Evolutionary conservation across 768 basidiomycete species (phyloP), one percentile per base, ranked within the genome.

Genomic region (Fomitopsis pulvina): DNA sequence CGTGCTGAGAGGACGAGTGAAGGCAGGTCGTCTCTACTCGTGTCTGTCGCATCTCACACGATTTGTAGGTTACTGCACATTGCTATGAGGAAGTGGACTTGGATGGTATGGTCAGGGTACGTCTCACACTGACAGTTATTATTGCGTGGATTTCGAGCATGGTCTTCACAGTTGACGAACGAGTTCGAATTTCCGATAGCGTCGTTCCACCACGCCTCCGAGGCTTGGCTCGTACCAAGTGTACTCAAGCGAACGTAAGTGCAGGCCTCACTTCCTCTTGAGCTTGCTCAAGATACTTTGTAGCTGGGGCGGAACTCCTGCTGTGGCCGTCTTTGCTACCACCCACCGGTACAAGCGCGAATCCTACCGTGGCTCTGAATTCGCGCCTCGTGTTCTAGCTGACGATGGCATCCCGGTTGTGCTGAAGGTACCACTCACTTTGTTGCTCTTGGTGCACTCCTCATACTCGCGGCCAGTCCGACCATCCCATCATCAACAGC

Each of bases 1-100:
- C 53, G 88, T 92, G 28, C 72, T 93, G 42, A 76, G 92, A 34
- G 92, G 92, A 7, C 83, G 81, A 48, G 91, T 93, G 62, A 93
- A 90, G 78, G 86, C 81, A 14, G 42, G 59, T 39, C 52, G 47
- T 27, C 9, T 34, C 32, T 21, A 26, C 21, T 41, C 25, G 25
- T 22, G 16, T 22, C 20, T 11, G 16, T 14, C 9, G 24, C 9
- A 27, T 12, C 20, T 42, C 28, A 32, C 47, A n/a, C 21, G 60
- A 5, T 28, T 21, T 16, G 28, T 5, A 84, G 81, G 70, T 86
- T 43, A 76, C 80, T 2, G 75, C 71, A 45, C 83, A 87, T 55
- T 87, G 85, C 54, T 81, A 85, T 53, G 86, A 85, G 62, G 78
- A 82, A 1, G 83, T 86, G 9, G 91, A 93, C 63, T 66, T 89